These are phyloP conservation scores for Chaetothyriales sp. DNA, from an alignment of 2,329 filamentous ascomycete species.

Conservation along the genomic window DNA sequence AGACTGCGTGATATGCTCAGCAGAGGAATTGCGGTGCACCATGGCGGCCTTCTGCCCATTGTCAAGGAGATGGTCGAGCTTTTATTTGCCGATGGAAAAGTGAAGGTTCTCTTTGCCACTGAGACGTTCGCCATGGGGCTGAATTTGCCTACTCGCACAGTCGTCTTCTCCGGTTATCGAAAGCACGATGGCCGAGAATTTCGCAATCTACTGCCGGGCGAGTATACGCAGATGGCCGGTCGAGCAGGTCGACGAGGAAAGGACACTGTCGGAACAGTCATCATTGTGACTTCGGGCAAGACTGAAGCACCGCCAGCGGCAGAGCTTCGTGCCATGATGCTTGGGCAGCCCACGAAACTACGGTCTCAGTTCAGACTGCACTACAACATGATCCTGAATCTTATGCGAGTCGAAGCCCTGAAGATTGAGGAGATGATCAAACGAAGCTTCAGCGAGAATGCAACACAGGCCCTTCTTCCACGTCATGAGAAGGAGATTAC, in stretches of 20 bases:
- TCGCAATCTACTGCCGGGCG: slow-evolving; percentile 77
- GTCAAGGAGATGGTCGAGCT: slow-evolving; percentile 98
- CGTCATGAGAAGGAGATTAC: slow-evolving; percentile 94
- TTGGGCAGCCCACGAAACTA: slow-evolving; percentile 87
- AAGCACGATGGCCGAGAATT: slow-evolving; percentile 92
- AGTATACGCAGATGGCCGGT: slow-evolving; percentile 98
- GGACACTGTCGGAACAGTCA: slow-evolving; percentile 83
- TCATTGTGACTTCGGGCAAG: slow-evolving; percentile 66
- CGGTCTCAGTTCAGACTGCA: slow-evolving; percentile 92
- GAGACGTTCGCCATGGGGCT: slow-evolving; percentile 98
- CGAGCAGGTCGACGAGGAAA: slow-evolving; percentile 84
- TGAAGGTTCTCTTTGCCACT: slow-evolving; percentile 93
- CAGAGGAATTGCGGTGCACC: slow-evolving; percentile 86
- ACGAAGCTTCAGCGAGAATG: slow-evolving; percentile 95
- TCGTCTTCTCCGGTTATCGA: slow-evolving; percentile 91
- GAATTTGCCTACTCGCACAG: slow-evolving; percentile 86
- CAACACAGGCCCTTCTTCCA: slow-evolving; percentile 81
- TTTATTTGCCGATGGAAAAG: slow-evolving; percentile 80
- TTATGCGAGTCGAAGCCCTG: slow-evolving; percentile 83
- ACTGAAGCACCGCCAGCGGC: slow-evolving; percentile 79
- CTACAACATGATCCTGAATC: slow-evolving; percentile 98
- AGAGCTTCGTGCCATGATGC: slow-evolving; percentile 80
- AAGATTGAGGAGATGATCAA: slow-evolving; percentile 99
- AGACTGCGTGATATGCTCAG: slow-evolving; percentile 70
- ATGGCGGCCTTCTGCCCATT: slow-evolving; percentile 85